Base-by-base conservation (phyloP, 305 asterid genomes). In the Plantago coronopus region DNA sequence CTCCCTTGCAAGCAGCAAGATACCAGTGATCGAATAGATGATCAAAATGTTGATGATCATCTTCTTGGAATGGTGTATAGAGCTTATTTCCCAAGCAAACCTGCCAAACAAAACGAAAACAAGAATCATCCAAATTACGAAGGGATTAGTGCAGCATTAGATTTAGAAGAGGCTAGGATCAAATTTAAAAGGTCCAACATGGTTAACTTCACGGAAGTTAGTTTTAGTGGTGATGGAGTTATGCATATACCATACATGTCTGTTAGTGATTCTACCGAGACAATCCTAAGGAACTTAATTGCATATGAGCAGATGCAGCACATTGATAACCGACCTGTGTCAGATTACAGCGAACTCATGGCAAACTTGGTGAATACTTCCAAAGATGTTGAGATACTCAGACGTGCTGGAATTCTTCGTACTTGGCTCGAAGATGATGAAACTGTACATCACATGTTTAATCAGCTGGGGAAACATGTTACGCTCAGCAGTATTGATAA, bases 161-260 rank as follows among this genome's bases (percentile, higher is more conserved):
- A 76, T 58, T 59, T 76, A 16, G 55, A 65, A 25, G 73, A 72
- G 61, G 65, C 78, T 11, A 75, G 78, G 31, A 44, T 69, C 47
- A 22, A 62, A 27, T 69, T 68, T 20, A 5, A 60, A 29, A 59
- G 40, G 17, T 37, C n/a, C 20, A 43, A 17, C 4, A 6, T 48
- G 21, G 25, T 55, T 23, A 44, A 48, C 1, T 42, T 16, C 48
- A 38, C 66, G 8, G 73, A 72, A 70, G 69, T 76, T 14, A 76
- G 53, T 42, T 76, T 76, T 66, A 43, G 18, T 22, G 43, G 61
- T 7, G 38, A 25, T 25, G 77, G 73, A 20, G 63, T 62, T 16
- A 48, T 76, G 22, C 62, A 9, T 12, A 54, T 76, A 55, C 73
- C 76, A 22, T 9, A 45, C 1, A 40, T 73, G 12, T 43, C 27